phyloP scores from a whole-genome alignment of 495 filamentous ascomycete species.

The Usnea hakonensis region DNA sequence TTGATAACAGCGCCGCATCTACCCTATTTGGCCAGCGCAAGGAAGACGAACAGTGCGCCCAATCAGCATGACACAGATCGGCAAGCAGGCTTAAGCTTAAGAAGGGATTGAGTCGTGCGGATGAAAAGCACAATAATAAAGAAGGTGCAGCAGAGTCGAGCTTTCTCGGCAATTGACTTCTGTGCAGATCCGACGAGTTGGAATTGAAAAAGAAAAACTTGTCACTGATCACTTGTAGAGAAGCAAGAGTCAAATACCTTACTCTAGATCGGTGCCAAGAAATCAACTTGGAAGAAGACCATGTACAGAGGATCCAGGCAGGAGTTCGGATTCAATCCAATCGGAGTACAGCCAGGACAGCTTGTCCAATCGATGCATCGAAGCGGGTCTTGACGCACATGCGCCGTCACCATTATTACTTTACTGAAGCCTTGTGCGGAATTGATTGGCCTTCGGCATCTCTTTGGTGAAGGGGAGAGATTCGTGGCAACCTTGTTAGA shows the following conservation, averaged over 20 bases:
- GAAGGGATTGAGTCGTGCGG: not conserved
- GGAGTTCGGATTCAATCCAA: not conserved
- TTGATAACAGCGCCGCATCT: not conserved
- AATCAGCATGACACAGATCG: not conserved
- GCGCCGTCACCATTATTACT: not conserved
- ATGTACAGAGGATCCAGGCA: not conserved
- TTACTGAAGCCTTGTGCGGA: not conserved
- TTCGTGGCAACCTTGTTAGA: not conserved
- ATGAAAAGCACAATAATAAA: not conserved
- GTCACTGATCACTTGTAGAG: not conserved
- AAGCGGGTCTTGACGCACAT: not conserved
- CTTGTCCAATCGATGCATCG: not conserved
- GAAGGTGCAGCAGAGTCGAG: not conserved
- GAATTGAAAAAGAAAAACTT: not conserved
- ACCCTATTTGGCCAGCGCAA: not conserved
- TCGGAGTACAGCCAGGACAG: not conserved
- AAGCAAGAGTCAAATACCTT: not conserved
- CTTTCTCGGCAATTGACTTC: not conserved
- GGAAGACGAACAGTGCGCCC: not conserved
- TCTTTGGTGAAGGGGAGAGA: not conserved
- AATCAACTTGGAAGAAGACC: not conserved
- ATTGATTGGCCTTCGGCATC: not conserved
- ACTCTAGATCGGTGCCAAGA: not conserved
- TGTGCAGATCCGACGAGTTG: not conserved
- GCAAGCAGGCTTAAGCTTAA: not conserved